Base-by-base conservation (phyloP, 1,284 basidiomycete species). In the Grifola frondosa region DNA sequence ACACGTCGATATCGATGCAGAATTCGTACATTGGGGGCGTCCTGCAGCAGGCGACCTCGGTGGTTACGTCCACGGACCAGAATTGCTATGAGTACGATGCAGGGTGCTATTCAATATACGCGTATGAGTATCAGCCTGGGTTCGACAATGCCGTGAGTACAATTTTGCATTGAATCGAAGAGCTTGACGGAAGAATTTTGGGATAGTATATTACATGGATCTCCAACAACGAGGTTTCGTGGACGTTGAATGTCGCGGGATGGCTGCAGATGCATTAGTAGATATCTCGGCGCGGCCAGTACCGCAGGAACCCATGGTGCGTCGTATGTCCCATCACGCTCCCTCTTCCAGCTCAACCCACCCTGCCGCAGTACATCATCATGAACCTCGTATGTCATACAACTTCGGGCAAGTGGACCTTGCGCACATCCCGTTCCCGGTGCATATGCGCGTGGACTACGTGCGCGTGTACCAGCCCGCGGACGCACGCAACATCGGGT, bases 1-100 rank as follows among this genome's bases (percentile, higher is more conserved):
- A 81, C 51, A 56, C 74, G 1, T 53, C 65, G 5, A 71, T 78
- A 22, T 79, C 78, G 6, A 30, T 44, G 37, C 66, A 70, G 47
- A 75, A 71, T 52, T 50, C 67, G 12, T 88, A 80, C 54, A 59
- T 64, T 8, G 85, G 85, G 3, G 75, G 75, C 40, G 68, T 66
- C 21, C 69, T 69, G 15, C 84, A 87, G 55, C 80, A 86, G 61
- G 78, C 81, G 16, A 78, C 80, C 13, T 82, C 79, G 7, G 73
- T 69, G 7, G 62, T 80, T 4, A 64, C 71, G 2, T 37, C 54
- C 7, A 74, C 71, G n/a, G 69, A 78, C 50, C 73, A 70, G 43
- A 52, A 66, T 22, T 80, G 79, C 54, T 81, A 81, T 50, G 76
- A 82, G 59, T 61, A 66, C 10, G 59, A 55, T 2, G 48, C 49